Conservation (phyloP, 2,329 filamentous ascomycete genomes). For the Microdochium trichocladiopsis region DNA sequence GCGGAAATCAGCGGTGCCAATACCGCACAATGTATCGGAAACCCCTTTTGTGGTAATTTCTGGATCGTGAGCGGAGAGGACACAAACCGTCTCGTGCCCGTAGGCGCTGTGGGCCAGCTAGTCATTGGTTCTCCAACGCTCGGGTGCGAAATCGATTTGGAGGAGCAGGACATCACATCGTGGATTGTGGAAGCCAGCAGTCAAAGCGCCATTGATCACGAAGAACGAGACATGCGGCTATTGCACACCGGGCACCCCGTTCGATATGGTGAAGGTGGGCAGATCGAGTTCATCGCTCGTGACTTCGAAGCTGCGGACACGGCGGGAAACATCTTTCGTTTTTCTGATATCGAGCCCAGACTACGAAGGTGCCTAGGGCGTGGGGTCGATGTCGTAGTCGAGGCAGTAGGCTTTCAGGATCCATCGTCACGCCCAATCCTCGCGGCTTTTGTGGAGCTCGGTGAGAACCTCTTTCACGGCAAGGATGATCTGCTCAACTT, state of each 20-base stretch:
- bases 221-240: conserved; percentile 17
- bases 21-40: conserved; percentile 34
- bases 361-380: conserved; percentile 38
- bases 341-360: conserved; percentile 37
- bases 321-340: conserved; percentile 29
- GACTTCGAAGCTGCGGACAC: conserved; percentile 32
- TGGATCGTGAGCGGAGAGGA: conserved; percentile 48
- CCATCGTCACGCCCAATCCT: conserved; percentile 27
- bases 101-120: conserved; percentile 50
- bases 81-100: conserved; percentile 39
- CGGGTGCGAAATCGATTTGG: conserved; percentile 28
- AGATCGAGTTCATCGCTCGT: conserved; percentile 39
- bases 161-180: conserved; percentile 16
- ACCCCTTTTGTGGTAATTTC: conserved; percentile 40
- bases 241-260: conserved; percentile 45
- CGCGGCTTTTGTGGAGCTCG: conserved; percentile 42
- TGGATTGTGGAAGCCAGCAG: conserved; percentile 8
- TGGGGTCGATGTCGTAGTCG: conserved; percentile 40
- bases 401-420: conserved; percentile 38
- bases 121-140: conserved; percentile 51
- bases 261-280: conserved; percentile 38
- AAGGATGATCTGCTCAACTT: conserved; percentile 30
- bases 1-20: conserved; percentile 30
- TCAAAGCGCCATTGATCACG: conserved; percentile 7
- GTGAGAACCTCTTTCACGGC: conserved; percentile 27